These are phyloP conservation scores for Allomyces javanicus DNA, from an alignment of 192 early-diverging fungal species.

Conservation along the genomic window DNA sequence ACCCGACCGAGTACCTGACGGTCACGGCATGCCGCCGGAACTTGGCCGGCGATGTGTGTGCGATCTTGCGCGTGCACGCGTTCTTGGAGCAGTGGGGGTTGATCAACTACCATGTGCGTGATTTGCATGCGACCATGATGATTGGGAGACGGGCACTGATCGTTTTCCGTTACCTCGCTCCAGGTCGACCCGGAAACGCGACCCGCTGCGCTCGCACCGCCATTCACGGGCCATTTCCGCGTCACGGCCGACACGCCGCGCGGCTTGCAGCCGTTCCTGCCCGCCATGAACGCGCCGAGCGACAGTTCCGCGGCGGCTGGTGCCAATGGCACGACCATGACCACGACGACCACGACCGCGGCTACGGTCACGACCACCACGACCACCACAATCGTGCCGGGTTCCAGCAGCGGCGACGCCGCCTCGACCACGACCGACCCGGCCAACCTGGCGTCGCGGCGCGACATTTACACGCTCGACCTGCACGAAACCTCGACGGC, in stretches of 20 bases:
- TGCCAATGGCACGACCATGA: conserved; percentile 7
- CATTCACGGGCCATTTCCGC: conserved; percentile 92
- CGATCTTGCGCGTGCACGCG: conserved; percentile 94
- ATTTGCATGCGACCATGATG: neutral
- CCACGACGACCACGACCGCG: conserved; percentile 8
- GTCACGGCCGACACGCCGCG: conserved; percentile 88
- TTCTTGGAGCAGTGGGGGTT: conserved; percentile 99
- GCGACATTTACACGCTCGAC: neutral
- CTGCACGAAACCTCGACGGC: neutral
- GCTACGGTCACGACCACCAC: neutral
- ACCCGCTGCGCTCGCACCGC: conserved; percentile 79
- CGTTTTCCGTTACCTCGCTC: neutral
- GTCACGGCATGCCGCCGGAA: conserved; percentile 94
- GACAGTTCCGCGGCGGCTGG: conserved; percentile 8
- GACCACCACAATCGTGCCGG: conserved; percentile 29
- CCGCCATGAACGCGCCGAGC: conserved; percentile 19
- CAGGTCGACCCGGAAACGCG: conserved; percentile 79
- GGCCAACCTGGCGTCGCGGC: no score
- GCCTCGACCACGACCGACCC: conserved; percentile 4
- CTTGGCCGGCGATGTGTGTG: conserved; percentile 94
- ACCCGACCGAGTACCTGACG: conserved; percentile 87
- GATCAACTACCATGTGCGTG: conserved; percentile 81
- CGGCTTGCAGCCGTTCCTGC: conserved; percentile 75
- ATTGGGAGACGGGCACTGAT: neutral
- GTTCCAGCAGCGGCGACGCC: conserved; percentile 7